These are phyloP conservation scores for Phanerochaete sordida DNA, from an alignment of 768 basidiomycete genomes.

Conservation along the genomic window DNA sequence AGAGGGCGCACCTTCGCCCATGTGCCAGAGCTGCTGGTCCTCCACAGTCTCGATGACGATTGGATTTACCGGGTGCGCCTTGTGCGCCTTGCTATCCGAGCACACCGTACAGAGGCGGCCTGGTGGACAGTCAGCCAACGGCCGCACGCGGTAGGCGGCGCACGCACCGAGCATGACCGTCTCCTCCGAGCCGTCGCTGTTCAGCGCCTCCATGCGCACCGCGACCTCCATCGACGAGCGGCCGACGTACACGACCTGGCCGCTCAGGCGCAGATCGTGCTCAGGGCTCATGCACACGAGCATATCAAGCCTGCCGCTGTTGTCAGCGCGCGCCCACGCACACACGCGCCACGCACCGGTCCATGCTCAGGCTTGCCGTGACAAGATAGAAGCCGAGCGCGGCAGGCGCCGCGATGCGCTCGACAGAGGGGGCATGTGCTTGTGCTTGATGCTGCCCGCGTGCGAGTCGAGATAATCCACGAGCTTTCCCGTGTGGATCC, in stretches of 20 bases:
- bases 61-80: constrained; percentile 60
- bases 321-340: neutral
- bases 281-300: constrained; percentile 52
- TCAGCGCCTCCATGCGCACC: constrained; percentile 74
- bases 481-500: constrained; percentile 67
- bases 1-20: constrained; percentile 58
- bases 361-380: constrained; percentile 79
- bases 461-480: constrained; percentile 82
- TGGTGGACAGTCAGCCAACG: constrained; percentile 21
- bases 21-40: constrained; percentile 56
- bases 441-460: constrained; percentile 82
- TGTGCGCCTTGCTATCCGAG: constrained; percentile 63
- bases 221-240: constrained; percentile 81
- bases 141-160: neutral
- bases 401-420: constrained; percentile 39
- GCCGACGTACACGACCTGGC: constrained; percentile 79
- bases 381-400: constrained; percentile 78
- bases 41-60: constrained; percentile 57
- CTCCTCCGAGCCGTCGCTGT: constrained; percentile 42
- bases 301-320: constrained; percentile 56
- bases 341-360: no score
- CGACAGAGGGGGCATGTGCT: constrained; percentile 66
- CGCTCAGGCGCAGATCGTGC: constrained; percentile 69
- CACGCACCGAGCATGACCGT: constrained; percentile 64
- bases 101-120: constrained; percentile 93